Conservation (phyloP, 2,329 filamentous ascomycete species). For the Rhinocladiella mackenziei region DNA sequence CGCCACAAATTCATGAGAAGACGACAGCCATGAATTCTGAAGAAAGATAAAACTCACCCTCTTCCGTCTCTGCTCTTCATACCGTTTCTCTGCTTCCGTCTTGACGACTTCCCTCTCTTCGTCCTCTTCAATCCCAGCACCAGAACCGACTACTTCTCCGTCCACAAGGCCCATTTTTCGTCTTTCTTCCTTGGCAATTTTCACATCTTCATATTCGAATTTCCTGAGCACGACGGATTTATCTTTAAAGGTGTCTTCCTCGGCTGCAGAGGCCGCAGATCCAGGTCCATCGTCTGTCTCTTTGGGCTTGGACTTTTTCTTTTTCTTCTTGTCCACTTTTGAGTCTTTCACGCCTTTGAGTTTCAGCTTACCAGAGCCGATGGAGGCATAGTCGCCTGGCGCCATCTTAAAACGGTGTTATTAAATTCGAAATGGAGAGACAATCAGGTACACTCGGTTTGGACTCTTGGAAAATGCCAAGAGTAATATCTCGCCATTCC, state of each 20-base stretch:
- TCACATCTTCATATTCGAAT: slow-evolving; percentile 25
- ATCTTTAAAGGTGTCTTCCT: slow-evolving; percentile 17
- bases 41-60: slow-evolving; percentile 70
- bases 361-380: slow-evolving; percentile 63
- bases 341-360: slow-evolving; percentile 69
- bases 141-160: slow-evolving; percentile 26
- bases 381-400: slow-evolving; percentile 17
- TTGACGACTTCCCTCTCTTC: slow-evolving; percentile 50
- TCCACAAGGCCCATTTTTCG: slow-evolving; percentile 30
- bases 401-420: no score
- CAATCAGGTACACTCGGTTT: no score
- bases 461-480: no score
- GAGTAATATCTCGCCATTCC: no score
- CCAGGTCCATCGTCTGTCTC: no score
- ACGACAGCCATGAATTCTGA: no score
- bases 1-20: not conserved
- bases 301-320: slow-evolving; percentile 44
- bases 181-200: slow-evolving; percentile 30
- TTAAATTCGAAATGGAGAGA: no score
- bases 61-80: slow-evolving; percentile 77
- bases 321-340: slow-evolving; percentile 49
- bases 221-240: slow-evolving; percentile 28
- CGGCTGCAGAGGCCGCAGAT: not conserved
- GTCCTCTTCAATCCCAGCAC: slow-evolving; percentile 32
- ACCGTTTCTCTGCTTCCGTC: slow-evolving; percentile 76